Percentiles rank a stretch among this genome's conserved stretches.
These are phyloP conservation scores for Globisporangium nagaii DNA, from an alignment of 352 stramenopile species.

Conservation along the genomic window DNA sequence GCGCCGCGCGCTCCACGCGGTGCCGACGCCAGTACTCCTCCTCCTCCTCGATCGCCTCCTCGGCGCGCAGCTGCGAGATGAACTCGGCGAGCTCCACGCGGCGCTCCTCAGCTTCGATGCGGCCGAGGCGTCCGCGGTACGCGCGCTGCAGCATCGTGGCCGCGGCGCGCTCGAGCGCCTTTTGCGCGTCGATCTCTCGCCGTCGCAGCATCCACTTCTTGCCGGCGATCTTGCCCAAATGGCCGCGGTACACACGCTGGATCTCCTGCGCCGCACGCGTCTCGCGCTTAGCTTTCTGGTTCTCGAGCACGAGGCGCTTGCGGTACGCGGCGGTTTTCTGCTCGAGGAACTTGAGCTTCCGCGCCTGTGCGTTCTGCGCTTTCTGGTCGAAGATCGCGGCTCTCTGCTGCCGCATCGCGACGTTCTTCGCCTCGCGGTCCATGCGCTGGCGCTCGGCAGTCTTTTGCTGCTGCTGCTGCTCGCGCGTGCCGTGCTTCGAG, in stretches of 20 bases:
- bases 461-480: constrained; percentile 16
- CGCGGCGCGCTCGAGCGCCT: constrained; percentile 67
- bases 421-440: constrained; percentile 44
- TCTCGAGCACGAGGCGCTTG: constrained; percentile 51
- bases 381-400: constrained; percentile 43
- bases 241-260: constrained; percentile 70
- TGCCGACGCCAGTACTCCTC: constrained; percentile 66
- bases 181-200: constrained; percentile 80
- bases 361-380: constrained; percentile 48
- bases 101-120: constrained; percentile 73
- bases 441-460: constrained; percentile 41
- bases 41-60: constrained; percentile 90
- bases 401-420: constrained; percentile 29
- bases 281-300: constrained; percentile 60
- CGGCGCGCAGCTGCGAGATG: constrained; percentile 85
- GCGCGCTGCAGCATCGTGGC: constrained; percentile 83
- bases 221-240: constrained; percentile 77
- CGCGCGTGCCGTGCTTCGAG: constrained; percentile 13
- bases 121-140: constrained; percentile 81
- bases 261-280: constrained; percentile 43
- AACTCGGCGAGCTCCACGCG: constrained; percentile 92
- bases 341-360: constrained; percentile 62
- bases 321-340: constrained; percentile 58
- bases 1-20: constrained; percentile 41
- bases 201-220: constrained; percentile 78